phyloP scores from a whole-genome alignment of 345 rosid genomes.

The Salix purpurea region DNA sequence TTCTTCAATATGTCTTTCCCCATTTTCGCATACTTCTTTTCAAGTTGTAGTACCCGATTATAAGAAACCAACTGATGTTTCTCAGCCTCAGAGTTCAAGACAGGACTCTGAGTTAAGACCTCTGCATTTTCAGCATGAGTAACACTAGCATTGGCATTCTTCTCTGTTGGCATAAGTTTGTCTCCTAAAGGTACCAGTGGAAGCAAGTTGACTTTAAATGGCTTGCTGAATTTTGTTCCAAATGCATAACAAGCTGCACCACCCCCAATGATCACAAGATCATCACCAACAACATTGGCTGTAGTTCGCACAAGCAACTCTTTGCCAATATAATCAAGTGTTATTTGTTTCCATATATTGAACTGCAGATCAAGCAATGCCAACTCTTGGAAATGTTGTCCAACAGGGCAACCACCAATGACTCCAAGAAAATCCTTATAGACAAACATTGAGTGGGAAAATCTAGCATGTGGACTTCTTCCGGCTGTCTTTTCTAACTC shows the following conservation, averaged over 20 bases:
- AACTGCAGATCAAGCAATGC: constrained; percentile 56
- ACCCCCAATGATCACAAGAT: constrained; percentile 79
- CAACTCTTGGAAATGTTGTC: constrained; percentile 63
- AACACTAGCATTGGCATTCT: constrained; percentile 19
- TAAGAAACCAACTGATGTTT: constrained; percentile 21
- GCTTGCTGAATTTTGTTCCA: constrained; percentile 89
- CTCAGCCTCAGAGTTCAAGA: constrained; percentile 17
- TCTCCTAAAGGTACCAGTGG: constrained; percentile 30
- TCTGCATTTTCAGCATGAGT: constrained; percentile 22
- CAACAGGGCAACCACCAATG: constrained; percentile 91
- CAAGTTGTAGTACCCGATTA: constrained; percentile 49
- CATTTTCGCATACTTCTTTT: constrained; percentile 59
- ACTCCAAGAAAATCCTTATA: constrained; percentile 61
- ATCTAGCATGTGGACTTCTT: constrained; percentile 70
- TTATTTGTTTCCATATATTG: constrained; percentile 57
- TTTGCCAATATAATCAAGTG: constrained; percentile 52
- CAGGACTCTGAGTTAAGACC: constrained; percentile 20
- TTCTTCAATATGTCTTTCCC: constrained; percentile 82
- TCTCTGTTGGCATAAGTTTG: constrained; percentile 7
- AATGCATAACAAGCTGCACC: constrained; percentile 96
- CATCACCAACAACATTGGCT: constrained; percentile 60
- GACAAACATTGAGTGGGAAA: constrained; percentile 85
- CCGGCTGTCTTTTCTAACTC: constrained; percentile 62
- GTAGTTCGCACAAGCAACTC: constrained; percentile 75
- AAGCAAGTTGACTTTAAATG: constrained; percentile 62